Conservation (phyloP, 1,284 basidiomycete species). For the Moesziomyces parantarcticus region DNA sequence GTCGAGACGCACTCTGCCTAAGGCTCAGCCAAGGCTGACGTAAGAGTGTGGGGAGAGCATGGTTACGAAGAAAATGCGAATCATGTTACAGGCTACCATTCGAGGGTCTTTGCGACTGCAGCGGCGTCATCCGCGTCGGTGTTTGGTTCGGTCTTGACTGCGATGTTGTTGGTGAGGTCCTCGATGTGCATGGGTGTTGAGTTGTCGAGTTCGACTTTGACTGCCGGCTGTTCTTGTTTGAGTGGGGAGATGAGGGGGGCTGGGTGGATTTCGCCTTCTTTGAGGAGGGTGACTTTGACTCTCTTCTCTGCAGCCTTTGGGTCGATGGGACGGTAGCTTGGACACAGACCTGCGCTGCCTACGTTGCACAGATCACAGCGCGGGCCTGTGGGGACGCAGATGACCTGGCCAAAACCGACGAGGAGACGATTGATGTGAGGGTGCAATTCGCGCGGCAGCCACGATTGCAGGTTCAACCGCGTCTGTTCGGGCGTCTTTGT, state of each 20-base stretch:
- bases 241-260: not conserved
- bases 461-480: slow-evolving; percentile 60
- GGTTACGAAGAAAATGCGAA: too few species aligned
- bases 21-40: too few species aligned
- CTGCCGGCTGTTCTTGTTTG: slow-evolving; percentile 3
- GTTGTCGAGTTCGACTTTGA: slow-evolving; percentile 39
- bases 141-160: slow-evolving; percentile 22
- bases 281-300: slow-evolving; percentile 34
- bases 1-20: slow-evolving; percentile 43
- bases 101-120: slow-evolving; percentile 19
- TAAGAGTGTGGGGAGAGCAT: too few species aligned
- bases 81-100: slow-evolving; percentile 22
- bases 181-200: slow-evolving; percentile 9
- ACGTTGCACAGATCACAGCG: slow-evolving; percentile 74
- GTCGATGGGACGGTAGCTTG: slow-evolving; percentile 52
- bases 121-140: slow-evolving; percentile 6
- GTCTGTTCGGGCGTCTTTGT: slow-evolving; percentile 91
- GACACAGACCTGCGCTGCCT: slow-evolving; percentile 48
- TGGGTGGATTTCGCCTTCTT: not conserved
- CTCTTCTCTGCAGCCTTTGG: slow-evolving; percentile 44
- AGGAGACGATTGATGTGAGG: slow-evolving; percentile 60
- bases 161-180: not conserved
- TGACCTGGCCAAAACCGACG: slow-evolving; percentile 74
- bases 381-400: slow-evolving; percentile 85
- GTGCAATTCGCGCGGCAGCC: slow-evolving; percentile 59